phyloP scores from a whole-genome alignment of 2,329 filamentous ascomycete species.

The Curvularia spicifera region DNA sequence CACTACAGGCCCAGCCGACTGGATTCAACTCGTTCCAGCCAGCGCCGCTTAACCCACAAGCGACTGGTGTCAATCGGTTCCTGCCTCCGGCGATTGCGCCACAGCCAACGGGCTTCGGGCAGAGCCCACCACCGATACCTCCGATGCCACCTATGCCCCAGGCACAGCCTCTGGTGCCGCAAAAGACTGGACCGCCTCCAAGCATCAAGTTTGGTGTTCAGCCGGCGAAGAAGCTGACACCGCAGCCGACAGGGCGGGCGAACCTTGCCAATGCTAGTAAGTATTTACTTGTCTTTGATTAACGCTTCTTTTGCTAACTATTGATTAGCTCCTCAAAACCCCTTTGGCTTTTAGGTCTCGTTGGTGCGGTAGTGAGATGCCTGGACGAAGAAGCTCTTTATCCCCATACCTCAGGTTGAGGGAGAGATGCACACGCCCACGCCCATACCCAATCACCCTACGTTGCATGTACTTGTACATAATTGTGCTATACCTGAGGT shows the following conservation, averaged over 20 bases:
- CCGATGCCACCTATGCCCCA: conserved; percentile 62
- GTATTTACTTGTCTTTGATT: conserved; percentile 53
- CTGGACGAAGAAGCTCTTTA: background rate
- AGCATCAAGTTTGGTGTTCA: conserved; percentile 87
- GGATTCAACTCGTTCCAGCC: conserved; percentile 48
- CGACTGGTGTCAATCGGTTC: conserved; percentile 60
- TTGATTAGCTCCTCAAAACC: conserved; percentile 69
- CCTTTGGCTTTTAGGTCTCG: conserved; percentile 68
- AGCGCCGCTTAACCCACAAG: conserved; percentile 57
- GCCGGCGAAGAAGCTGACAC: conserved; percentile 74
- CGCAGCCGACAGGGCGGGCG: conserved; percentile 89
- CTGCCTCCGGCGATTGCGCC: conserved; percentile 58
- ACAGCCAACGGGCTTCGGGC: conserved; percentile 61
- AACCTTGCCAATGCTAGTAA: conserved; percentile 96
- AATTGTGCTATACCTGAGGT: conserved; percentile 1
- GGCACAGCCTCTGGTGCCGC: conserved; percentile 71
- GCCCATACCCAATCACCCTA: conserved; percentile 2
- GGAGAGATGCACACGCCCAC: background rate
- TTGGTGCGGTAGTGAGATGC: background rate
- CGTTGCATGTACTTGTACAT: conserved; percentile 21
- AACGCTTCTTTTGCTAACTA: conserved; percentile 11
- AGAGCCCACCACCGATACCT: conserved; percentile 64
- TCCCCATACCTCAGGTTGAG: background rate
- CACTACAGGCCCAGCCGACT: conserved; percentile 49
- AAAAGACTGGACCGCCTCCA: conserved; percentile 85